These are phyloP conservation scores for Acephala macrosclerotiorum DNA, from an alignment of 2,329 filamentous ascomycete genomes.

Conservation along the genomic window DNA sequence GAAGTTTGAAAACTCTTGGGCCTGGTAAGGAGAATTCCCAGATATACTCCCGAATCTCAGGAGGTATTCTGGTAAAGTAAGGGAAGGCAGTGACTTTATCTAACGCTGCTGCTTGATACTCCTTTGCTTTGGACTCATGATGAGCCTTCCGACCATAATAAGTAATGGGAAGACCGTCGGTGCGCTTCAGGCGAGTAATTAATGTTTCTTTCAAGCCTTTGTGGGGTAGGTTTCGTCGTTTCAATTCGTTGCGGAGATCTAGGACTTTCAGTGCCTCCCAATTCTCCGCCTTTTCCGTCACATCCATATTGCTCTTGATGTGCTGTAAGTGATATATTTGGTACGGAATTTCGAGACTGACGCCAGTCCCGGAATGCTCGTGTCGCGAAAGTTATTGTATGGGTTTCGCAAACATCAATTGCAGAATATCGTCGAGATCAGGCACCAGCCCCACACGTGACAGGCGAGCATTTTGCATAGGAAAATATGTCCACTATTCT, in stretches of 20 bases:
- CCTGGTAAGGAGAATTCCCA: constrained; percentile 15
- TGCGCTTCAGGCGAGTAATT: not conserved
- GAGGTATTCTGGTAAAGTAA: constrained; percentile 21
- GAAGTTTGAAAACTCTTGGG: not conserved
- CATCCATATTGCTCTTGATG: not conserved
- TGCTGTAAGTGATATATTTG: no score
- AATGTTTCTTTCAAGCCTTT: not conserved
- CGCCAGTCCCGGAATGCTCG: no score
- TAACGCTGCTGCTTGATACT: not conserved
- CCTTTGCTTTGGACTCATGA: not conserved
- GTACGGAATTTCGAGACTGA: no score
- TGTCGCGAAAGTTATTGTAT: no score
- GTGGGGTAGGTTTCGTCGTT: not conserved
- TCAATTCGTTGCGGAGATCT: not conserved
- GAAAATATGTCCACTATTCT: no score
- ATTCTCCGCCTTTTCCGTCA: not conserved
- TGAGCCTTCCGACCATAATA: not conserved
- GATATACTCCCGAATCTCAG: constrained; percentile 22
- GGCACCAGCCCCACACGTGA: no score
- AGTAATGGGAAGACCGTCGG: not conserved
- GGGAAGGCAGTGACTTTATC: constrained; percentile 6
- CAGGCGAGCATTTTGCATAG: no score
- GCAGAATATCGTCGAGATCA: no score
- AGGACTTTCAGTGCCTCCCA: not conserved
- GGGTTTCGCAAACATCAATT: no score